Conservation (phyloP, 2,329 filamentous ascomycete genomes). For the Monosporascus sp. region DNA sequence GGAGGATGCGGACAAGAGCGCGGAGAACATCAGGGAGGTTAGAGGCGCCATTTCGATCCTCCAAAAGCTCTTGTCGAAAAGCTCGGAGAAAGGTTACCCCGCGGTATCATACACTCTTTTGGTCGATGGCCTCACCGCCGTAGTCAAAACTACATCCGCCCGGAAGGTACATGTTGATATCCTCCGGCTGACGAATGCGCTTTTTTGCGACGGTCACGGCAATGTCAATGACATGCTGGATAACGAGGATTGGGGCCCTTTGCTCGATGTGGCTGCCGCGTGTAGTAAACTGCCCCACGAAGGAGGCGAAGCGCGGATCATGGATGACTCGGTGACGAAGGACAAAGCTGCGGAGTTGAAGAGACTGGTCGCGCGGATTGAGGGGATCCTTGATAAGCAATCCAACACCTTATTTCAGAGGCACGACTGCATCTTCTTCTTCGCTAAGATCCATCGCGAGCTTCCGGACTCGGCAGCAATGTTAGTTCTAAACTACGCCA, state of each 20-base stretch:
- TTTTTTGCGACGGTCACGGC: constrained; percentile 49
- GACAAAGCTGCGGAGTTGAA: constrained; percentile 34
- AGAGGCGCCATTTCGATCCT: constrained; percentile 59
- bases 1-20: constrained; percentile 40
- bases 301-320: background rate
- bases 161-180: constrained; percentile 42
- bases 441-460: constrained; percentile 55
- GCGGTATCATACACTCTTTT: constrained; percentile 53
- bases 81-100: constrained; percentile 55
- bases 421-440: constrained; percentile 62
- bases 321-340: constrained; percentile 13
- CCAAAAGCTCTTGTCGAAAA: constrained; percentile 57
- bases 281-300: constrained; percentile 37
- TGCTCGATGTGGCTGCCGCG: constrained; percentile 54
- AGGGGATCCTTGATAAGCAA: constrained; percentile 41
- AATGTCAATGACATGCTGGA: constrained; percentile 51
- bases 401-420: constrained; percentile 51
- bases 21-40: constrained; percentile 50
- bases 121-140: constrained; percentile 50
- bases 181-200: constrained; percentile 48
- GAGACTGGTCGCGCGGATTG: constrained; percentile 43
- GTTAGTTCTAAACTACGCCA: constrained; percentile 62
- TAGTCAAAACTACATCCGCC: constrained; percentile 40
- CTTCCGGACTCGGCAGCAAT: constrained; percentile 61
- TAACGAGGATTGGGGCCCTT: constrained; percentile 61